Evolutionary conservation across 371 early-diverging fungal genomes (phyloP), one percentile per base, ranked within the genome.

Genomic region (Phascolomyces articulosus): DNA sequence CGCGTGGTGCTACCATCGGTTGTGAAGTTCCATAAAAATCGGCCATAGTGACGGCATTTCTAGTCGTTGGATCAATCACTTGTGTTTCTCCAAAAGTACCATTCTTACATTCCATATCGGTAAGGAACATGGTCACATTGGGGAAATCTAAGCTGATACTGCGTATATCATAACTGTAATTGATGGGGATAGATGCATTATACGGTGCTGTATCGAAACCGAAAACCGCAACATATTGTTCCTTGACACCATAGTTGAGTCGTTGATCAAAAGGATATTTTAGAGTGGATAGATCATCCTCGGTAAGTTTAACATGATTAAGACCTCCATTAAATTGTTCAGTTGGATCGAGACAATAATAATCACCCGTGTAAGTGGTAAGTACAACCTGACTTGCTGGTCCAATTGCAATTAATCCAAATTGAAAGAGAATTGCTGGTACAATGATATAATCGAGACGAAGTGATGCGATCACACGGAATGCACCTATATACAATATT

Each of bases 381-480:
- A 74, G 49, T 3, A 71, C 28, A 16, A 66, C 66, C 56, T 71
- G 74, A 6, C 71, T 62, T 1, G 60, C 58, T 15, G 75, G 75
- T 4, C 66, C 61, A 18, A 70, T 38, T 1, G 68, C 40, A 27
- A 75, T 59, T 4, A 75, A 58, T 2, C 73, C 70, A 21, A 75
- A 2, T 20, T 75, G 68, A 18, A 75, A 69, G 4, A 75, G n/a
- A 2, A 75, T 20, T 0, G 72, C 70, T 9, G 64, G 57, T 10
- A 70, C 20, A 1, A 75, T 26, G 4, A 72, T 48, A 16, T 10
- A 31, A 20, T 75, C 75, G 51, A 75, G 61, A 7, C 68, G 62
- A 11, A 65, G 11, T 3, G 49, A 58, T 11, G 40, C 34, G 4
- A 74, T n/a, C 1, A 66, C 65, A 9, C 56, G 49, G 16, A 62